Percentiles rank a stretch among this genome's conserved stretches.
phyloP scores from a whole-genome alignment of 2,329 filamentous ascomycete species.

The Apiospora marii region DNA sequence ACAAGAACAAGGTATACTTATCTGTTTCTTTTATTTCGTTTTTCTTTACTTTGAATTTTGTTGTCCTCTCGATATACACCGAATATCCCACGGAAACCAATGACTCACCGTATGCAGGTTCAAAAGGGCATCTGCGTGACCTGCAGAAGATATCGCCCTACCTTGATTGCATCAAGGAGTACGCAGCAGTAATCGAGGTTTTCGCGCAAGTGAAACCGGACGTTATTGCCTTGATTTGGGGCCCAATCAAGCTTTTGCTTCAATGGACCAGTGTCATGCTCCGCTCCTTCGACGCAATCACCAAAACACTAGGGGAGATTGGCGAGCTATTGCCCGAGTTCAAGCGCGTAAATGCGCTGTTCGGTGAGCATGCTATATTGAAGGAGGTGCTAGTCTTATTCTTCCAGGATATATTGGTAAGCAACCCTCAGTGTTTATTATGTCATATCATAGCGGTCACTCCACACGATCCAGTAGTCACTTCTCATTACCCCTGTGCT shows the following conservation, averaged over 20 bases:
- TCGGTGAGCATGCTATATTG: constrained; percentile 36
- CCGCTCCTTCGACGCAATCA: constrained; percentile 37
- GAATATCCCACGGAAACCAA: no score
- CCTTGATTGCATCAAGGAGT: constrained; percentile 40
- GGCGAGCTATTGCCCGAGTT: constrained; percentile 40
- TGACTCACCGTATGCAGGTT: no score
- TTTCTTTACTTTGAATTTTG: no score
- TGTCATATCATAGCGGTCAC: no score
- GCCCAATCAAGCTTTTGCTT: constrained; percentile 42
- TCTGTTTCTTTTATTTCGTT: no score
- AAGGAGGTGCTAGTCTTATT: constrained; percentile 42
- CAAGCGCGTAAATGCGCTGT: constrained; percentile 31
- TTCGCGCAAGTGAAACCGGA: constrained; percentile 45
- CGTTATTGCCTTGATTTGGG: constrained; percentile 46
- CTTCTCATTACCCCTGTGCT: no score
- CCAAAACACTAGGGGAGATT: constrained; percentile 35
- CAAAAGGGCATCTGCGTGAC: constrained; percentile 35
- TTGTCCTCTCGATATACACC: no score
- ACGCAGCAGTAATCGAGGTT: constrained; percentile 37
- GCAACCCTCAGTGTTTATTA: no score
- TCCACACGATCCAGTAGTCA: no score
- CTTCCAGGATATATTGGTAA: constrained; percentile 44
- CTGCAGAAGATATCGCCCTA: constrained; percentile 42
- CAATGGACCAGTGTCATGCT: constrained; percentile 34
- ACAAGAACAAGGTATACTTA: no score